A percentile compares a stretch with the other conserved stretches of the same genome.
Evolutionary conservation across 495 filamentous ascomycete species (phyloP).

Genomic region (Penicillium manginii): DNA sequence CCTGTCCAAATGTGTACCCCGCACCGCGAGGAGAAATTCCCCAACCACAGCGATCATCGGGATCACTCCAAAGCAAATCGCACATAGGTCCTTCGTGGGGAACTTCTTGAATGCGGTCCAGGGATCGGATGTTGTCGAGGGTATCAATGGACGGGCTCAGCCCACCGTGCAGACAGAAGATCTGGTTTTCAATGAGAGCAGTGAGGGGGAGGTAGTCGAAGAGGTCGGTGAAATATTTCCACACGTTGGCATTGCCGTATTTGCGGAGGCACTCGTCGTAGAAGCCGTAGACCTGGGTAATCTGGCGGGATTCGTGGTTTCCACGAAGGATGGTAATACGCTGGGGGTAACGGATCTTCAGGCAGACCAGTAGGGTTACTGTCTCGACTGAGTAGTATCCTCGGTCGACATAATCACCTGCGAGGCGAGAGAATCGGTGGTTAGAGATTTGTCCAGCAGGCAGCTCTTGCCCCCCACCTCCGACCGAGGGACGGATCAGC

Average conservation of each 20-base stretch:
- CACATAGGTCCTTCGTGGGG: conserved; percentile 99
- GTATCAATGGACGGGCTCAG: conserved; percentile 97
- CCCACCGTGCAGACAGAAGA: conserved; percentile 98
- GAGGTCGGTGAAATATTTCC: conserved; percentile 99
- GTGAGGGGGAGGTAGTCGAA: conserved; percentile 99
- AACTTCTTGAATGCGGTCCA: conserved; percentile 97
- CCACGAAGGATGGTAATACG: conserved; percentile 96
- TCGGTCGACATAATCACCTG: conserved; percentile 95
- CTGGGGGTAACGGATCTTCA: conserved; percentile 95
- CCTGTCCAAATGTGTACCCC: conserved; percentile 98
- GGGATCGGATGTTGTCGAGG: conserved; percentile 93
- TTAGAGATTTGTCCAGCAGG: not conserved
- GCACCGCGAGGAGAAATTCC: conserved; percentile 96
- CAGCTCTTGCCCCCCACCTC: conserved; percentile 7
- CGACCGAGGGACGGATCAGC: conserved; percentile 15
- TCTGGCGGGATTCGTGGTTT: conserved; percentile 97
- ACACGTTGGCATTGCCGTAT: conserved; percentile 98
- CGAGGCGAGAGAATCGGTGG: not conserved
- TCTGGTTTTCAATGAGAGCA: conserved; percentile 98
- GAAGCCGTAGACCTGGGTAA: conserved; percentile 97
- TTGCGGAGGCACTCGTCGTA: conserved; percentile 98
- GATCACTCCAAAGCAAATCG: conserved; percentile 96
- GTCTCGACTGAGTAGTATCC: conserved; percentile 98
- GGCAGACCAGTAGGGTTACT: conserved; percentile 87
- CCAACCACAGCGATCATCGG: conserved; percentile 98